A percentile compares a stretch with the other conserved stretches of the same genome.
phyloP scores from a whole-genome alignment of 2,329 filamentous ascomycete species.

The Aspergillus fumigatus region DNA sequence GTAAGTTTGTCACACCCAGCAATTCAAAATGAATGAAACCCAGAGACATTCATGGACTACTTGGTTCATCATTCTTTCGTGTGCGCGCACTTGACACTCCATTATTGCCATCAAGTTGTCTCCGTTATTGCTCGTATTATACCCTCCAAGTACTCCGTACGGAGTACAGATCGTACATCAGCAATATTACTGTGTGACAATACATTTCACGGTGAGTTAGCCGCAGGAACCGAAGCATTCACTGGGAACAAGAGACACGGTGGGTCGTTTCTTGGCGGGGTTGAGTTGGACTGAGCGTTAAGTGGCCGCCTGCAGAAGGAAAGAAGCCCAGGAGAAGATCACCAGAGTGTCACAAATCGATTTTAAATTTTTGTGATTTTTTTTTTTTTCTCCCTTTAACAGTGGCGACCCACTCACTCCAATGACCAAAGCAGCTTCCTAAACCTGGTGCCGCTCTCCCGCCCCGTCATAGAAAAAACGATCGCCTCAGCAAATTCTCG shows the following conservation, averaged over 20 bases:
- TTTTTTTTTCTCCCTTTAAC: slow-evolving; percentile 1
- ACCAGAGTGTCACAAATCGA: slow-evolving; percentile 2
- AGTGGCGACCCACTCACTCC: slow-evolving; percentile 9
- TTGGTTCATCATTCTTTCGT: not conserved
- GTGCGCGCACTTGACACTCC: not conserved
- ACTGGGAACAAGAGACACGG: slow-evolving; percentile 11
- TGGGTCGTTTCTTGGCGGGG: slow-evolving; percentile 15
- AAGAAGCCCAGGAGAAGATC: slow-evolving; percentile 21
- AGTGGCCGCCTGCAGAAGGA: slow-evolving; percentile 13
- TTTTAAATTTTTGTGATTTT: slow-evolving; percentile 2
- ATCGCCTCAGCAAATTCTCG: slow-evolving; percentile 7
- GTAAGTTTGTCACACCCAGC: not conserved
- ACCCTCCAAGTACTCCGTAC: not conserved
- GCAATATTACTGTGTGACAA: not conserved
- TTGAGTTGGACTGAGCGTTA: slow-evolving; percentile 21
- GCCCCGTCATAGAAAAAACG: slow-evolving; percentile 5
- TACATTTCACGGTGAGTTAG: slow-evolving; percentile 15
- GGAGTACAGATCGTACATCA: not conserved
- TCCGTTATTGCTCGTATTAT: not conserved
- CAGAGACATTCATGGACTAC: too few species aligned
- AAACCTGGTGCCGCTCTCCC: slow-evolving; percentile 15
- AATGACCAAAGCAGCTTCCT: slow-evolving; percentile 6
- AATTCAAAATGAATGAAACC: not conserved
- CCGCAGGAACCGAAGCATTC: slow-evolving; percentile 24
- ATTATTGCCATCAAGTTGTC: not conserved